Conservation (phyloP, 2,329 filamentous ascomycete genomes). For the Alternaria arbusti region DNA sequence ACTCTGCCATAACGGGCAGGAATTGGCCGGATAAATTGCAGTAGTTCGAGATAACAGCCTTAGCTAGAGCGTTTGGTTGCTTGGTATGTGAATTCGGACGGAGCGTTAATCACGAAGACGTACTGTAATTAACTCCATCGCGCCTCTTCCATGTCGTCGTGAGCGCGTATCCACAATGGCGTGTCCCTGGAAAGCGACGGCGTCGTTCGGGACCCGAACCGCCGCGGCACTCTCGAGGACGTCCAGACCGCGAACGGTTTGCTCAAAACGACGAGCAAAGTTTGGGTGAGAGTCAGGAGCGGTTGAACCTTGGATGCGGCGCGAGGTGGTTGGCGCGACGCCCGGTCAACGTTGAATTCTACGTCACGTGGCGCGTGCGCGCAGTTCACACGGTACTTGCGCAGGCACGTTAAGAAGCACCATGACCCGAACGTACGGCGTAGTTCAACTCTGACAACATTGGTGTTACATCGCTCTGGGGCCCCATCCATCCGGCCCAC, state of each 20-base stretch:
- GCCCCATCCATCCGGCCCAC: background rate
- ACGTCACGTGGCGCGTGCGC: background rate
- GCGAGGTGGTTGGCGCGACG: background rate
- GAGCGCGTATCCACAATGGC: background rate
- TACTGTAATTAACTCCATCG: conserved; percentile 3
- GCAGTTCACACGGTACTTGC: background rate
- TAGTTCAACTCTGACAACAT: background rate
- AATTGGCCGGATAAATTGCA: conserved; percentile 25
- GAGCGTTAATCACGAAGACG: conserved; percentile 1
- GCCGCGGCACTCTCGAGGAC: background rate
- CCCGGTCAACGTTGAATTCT: background rate
- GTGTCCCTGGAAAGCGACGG: background rate
- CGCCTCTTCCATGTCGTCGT: background rate
- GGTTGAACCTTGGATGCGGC: background rate
- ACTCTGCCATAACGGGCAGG: conserved; percentile 17
- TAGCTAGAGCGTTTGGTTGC: conserved; percentile 7
- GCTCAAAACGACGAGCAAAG: background rate
- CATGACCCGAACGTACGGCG: background rate
- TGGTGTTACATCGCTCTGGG: background rate
- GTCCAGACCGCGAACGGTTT: background rate
- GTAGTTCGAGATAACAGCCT: conserved; percentile 16
- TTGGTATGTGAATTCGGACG: conserved; percentile 7
- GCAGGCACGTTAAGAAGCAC: background rate
- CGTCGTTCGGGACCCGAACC: background rate
- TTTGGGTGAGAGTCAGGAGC: background rate